Evolutionary conservation across 2,329 filamentous ascomycete species (phyloP).

Genomic region (Aspergillus sp.): DNA sequence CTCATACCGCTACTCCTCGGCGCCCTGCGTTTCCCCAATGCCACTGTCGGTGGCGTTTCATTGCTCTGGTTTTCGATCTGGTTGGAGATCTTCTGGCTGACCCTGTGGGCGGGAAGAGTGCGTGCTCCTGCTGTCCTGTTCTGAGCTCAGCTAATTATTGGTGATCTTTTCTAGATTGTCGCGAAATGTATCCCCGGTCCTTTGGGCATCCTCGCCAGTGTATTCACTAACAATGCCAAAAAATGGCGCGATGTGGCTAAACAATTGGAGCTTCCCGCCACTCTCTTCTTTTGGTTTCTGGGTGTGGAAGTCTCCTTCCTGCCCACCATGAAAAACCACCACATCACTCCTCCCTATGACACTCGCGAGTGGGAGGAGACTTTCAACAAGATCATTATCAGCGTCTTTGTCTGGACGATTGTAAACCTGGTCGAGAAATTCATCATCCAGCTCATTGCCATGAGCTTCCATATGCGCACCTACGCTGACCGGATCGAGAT

Average conservation of each 20-base stretch:
- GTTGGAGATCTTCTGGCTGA: constrained; percentile 88
- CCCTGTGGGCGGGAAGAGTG: constrained; percentile 66
- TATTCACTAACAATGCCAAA: constrained; percentile 78
- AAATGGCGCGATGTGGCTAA: constrained; percentile 89
- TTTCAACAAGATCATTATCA: constrained; percentile 77
- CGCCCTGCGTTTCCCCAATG: constrained; percentile 47
- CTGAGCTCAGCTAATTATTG: neutral
- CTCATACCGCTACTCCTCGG: constrained; percentile 61
- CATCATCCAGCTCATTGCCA: constrained; percentile 87
- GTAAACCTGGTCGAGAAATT: constrained; percentile 89
- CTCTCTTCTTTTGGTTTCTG: constrained; percentile 86
- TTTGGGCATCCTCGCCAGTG: constrained; percentile 55
- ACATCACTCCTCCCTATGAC: constrained; percentile 42
- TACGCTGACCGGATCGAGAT: constrained; percentile 85
- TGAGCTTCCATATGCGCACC: constrained; percentile 82
- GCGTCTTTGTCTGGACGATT: constrained; percentile 67
- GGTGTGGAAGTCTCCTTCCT: constrained; percentile 77
- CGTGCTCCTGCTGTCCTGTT: constrained; percentile 9
- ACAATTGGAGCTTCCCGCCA: constrained; percentile 73
- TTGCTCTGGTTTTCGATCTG: constrained; percentile 91
- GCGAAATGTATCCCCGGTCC: constrained; percentile 56
- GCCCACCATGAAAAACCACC: constrained; percentile 65
- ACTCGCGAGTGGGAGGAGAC: constrained; percentile 62
- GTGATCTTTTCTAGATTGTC: constrained; percentile 50
- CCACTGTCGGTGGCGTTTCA: constrained; percentile 63